These are phyloP conservation scores for Scheffersomyces ergatensis DNA, from an alignment of 805 yeast species.

Conservation along the genomic window DNA sequence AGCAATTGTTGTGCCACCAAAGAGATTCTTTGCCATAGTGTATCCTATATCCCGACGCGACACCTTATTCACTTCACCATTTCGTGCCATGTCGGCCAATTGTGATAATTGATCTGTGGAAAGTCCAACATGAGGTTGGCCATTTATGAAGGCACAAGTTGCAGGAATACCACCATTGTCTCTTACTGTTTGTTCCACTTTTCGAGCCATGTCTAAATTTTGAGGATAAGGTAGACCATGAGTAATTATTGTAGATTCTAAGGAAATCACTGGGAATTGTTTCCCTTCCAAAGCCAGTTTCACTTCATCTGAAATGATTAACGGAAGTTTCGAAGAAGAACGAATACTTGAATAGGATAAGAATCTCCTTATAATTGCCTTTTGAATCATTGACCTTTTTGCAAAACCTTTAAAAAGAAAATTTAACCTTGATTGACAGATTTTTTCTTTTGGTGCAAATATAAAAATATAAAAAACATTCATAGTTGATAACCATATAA, in stretches of 20 bases:
- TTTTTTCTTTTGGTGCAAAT: too few relatives aligned
- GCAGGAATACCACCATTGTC: constrained; percentile 75
- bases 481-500: too few relatives aligned
- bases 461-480: too few relatives aligned
- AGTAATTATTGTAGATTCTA: constrained; percentile 84
- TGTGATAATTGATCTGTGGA: constrained; percentile 41
- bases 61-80: constrained; percentile 50
- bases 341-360: too few relatives aligned
- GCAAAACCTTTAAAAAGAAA: too few relatives aligned
- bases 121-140: constrained; percentile 71
- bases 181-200: constrained; percentile 63
- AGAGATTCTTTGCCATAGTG: constrained; percentile 58
- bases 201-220: constrained; percentile 67
- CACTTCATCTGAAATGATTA: constrained; percentile 49
- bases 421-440: too few relatives aligned
- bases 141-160: constrained; percentile 74
- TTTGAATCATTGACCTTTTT: too few relatives aligned
- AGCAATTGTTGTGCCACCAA: constrained; percentile 90
- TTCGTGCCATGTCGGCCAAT: constrained; percentile 40
- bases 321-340: constrained; percentile 6
- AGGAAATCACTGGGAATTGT: constrained; percentile 66
- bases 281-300: constrained; percentile 55
- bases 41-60: constrained; percentile 79
- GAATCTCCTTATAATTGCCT: too few relatives aligned
- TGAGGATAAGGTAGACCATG: constrained; percentile 87